These are phyloP conservation scores for Calonectria henricotiae DNA, from an alignment of 2,329 filamentous ascomycete genomes.

Conservation along the genomic window DNA sequence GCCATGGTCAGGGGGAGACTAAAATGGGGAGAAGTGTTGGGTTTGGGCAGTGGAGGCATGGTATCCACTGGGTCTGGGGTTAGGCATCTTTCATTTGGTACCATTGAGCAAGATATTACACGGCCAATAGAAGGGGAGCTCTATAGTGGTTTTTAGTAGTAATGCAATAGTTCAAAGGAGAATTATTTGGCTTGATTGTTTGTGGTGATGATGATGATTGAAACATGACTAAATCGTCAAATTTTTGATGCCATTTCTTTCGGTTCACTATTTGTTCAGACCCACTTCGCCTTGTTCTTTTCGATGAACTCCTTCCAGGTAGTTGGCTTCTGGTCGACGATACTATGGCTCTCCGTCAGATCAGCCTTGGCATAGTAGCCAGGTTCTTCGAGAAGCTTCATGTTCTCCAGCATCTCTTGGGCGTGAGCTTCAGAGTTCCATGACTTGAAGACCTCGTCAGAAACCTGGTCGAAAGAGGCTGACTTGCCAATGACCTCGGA, in stretches of 20 bases:
- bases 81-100: slow-evolving; percentile 43
- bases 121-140: slow-evolving; percentile 41
- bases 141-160: slow-evolving; percentile 35
- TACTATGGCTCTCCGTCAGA: slow-evolving; percentile 53
- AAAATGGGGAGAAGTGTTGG: slow-evolving; percentile 39
- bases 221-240: not conserved
- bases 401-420: slow-evolving; percentile 62
- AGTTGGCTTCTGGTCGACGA: slow-evolving; percentile 59
- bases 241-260: not conserved
- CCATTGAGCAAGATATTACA: slow-evolving; percentile 35
- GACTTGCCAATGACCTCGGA: slow-evolving; percentile 57
- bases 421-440: slow-evolving; percentile 53
- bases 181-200: not conserved
- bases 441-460: slow-evolving; percentile 57
- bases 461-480: slow-evolving; percentile 53
- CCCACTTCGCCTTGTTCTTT: slow-evolving; percentile 54
- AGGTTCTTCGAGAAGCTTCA: slow-evolving; percentile 61
- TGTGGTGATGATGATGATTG: not conserved
- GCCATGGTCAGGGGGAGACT: slow-evolving; percentile 23
- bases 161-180: not conserved
- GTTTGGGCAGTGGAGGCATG: slow-evolving; percentile 29
- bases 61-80: slow-evolving; percentile 24
- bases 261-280: not conserved
- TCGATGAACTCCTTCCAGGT: slow-evolving; percentile 60
- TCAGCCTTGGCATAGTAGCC: slow-evolving; percentile 61